Base-by-base conservation (phyloP, 768 basidiomycete species). In the Guyanaporus albipodus region DNA sequence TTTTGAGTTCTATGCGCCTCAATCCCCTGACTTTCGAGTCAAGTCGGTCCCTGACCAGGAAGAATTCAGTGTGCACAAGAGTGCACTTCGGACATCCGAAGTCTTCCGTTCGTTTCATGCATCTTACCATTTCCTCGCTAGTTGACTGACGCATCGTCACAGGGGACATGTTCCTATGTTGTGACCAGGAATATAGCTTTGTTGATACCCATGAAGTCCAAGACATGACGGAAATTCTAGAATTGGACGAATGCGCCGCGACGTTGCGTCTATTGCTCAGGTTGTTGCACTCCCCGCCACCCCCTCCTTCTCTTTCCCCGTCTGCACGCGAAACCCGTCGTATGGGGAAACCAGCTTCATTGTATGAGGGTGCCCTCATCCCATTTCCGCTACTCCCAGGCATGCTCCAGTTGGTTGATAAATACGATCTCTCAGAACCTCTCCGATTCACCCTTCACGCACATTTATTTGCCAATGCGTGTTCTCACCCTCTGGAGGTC, bases 151-250 rank as follows among this genome's bases (percentile, higher is more conserved):
- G 21, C 9, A 26, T 49, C 35, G 22, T 46, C 36, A 42, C 60
- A 86, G 85, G 74, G 22, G 75, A 83, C 58, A 87, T 87, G 85
- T 86, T 87, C 60, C 65, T 70, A 21, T 75, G 75, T 50, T 84
- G 83, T 50, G 74, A 79, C 29, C 62, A 56, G 19, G 56, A 52
- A n/a, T 43, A 50, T 40, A 24, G 32, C 39, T 38, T 55, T 23
- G 38, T 53, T 1, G 18, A 38, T 22, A 28, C 44, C 41, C 50
- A 45, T n/a, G 54, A 45, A 41, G 28, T 42, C 15, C 55, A 64
- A 38, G 66, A 64, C 28, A 15, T 32, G 34, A 58, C 64, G 11
- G 44, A 71, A 42, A 58, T 57, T n/a, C 63, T 85, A 12, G 78
- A 81, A 49, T 60, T 87, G 21, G 69, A 78, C 43, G 85, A 87